Base-by-base conservation (phyloP, 2,329 filamentous ascomycete species). In the Allantophomopsis cytisporea region DNA sequence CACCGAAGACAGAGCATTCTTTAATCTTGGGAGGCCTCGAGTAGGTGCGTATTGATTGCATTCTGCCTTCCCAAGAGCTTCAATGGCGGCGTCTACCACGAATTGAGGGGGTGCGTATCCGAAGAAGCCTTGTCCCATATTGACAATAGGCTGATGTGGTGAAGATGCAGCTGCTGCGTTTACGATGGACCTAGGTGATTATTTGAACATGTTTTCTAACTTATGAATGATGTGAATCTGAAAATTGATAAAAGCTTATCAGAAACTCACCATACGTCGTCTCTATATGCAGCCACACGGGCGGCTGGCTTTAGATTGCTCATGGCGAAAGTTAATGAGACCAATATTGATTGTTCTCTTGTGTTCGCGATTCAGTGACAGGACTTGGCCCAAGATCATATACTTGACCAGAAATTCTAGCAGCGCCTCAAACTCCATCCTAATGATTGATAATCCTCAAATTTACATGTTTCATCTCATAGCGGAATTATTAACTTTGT, bases 31-130 rank as follows among this genome's bases (percentile, higher is more conserved):
- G 7, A 87, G 77, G 44, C 88, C 88, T 70, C 87, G 89, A 28
- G 88, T 94, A 3, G 87, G 89, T 18, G 85, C 87, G 69, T 95
- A 95, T 67, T 95, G 88, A 60, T 95, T 95, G 71, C 87, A 94
- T 48, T 94, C 88, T 14, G 95, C 87, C 35, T 76, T 72, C 55
- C 93, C 80, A 39, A 95, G 71, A 28, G 87, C 86, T 34, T 79
- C 66, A 61, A 93, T 94, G 37, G 88, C 88, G 21, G 88, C 88
- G 50, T 93, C 73, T 47, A 94, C 68, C 45, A 94, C 84, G 60
- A 93, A 94, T 35, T 79, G 61, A 7, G 87, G 87, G 39, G 87
- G 87, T 56, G 94, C 94, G 61, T 94, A 94, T 42, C 87, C 87
- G 50, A 84, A 85, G 67, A 84, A 84, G 41, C 71, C 71, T 53